Base-by-base conservation (phyloP, 331 rosid species). In the Pyrus hybrid region DNA sequence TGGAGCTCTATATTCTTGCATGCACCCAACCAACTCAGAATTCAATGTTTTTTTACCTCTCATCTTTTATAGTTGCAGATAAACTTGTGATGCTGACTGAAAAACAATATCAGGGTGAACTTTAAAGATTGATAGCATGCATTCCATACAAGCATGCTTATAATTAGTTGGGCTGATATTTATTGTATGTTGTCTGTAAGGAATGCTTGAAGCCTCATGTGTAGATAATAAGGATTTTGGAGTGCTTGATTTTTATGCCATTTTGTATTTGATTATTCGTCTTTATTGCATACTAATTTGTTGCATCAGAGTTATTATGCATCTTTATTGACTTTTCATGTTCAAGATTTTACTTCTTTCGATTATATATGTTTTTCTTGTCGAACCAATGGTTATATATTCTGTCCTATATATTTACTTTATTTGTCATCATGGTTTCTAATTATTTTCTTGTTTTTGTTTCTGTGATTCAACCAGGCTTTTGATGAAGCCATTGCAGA, bases 401-500 rank as follows among this genome's bases (percentile, higher is more conserved):
- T 41, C 17, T 33, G 47, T 65, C 23, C 25, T 20, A 2, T 20
- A 63, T 47, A 47, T 66, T 21, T 25, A 28, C 51, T 47, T 49
- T 41, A 41, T 41, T 49, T 14, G 1, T 29, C 53, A 43, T 7
- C 25, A 5, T 51, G 63, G 28, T 49, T 16, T 70, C 14, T 61
- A 26, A 41, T 18, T 22, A 35, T 30, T 11, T 21, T 74, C 28
- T 69, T 41, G 47, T 54, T 30, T 68, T 5, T 20, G 22, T 16
- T 16, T 68, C 72, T 47, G 6, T 76, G 61, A 49, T 23, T 22
- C 54, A 54, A 41, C 63, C 45, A 77, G 85, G 85, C 92, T 66
- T 88, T 88, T 76, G 92, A 84, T 64, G 87, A 88, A 67, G 93
- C 87, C 63, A 88, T 88, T 64, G 85, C 87, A 1, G 89, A 89